Base-by-base conservation (phyloP, 495 filamentous ascomycete species). In the Penicillium paradoxum region DNA sequence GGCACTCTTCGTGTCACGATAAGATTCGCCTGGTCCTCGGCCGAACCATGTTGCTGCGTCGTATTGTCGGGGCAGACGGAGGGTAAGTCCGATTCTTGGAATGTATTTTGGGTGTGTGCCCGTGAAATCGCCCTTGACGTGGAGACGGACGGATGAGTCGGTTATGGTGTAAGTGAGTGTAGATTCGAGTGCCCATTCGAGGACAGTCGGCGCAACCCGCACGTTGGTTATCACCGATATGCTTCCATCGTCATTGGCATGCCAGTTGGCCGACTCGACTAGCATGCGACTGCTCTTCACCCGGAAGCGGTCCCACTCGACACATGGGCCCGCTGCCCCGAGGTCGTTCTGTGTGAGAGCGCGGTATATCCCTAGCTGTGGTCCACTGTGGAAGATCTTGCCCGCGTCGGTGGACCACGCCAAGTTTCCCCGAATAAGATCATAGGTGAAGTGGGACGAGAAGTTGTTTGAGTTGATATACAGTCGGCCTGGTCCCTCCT, bases 1-100 rank as follows among this genome's bases (percentile, higher is more conserved):
- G 6, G 80, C 74, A 0, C 71, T 59, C 52, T 80, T 79, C 63
- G 79, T 84, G 69, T 86, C 84, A n/a, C 70, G 69, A 51, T 86
- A 86, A 1, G 74, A 76, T 64, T 85, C 82, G 7, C 79, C 81
- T 0, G 84, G 84, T 0, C 84, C 84, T 5, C 79, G 75, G 11
- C 84, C 84, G 59, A 79, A 78, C 82, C 81, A 86, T 1, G 63
- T 64, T 5, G 76, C 76, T 13, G 61, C 54, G 17, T 72, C 70
- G 7, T 78, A 63, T 0, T 57, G 44, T 14, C 53, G 40, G 50
- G 71, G 40, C 27, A 85, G 46, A 1, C 68, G 67, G 19, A 82
- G 70, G 0, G 74, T 78, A 2, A 84, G 58, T 0, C 83, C 83
- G 11, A 82, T 68, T 25, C 83, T 76, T 6, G 83, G 80, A 0